These are phyloP conservation scores for Nymphaea colorata DNA, from an alignment of 164 flowering plant genomes.

Conservation along the genomic window DNA sequence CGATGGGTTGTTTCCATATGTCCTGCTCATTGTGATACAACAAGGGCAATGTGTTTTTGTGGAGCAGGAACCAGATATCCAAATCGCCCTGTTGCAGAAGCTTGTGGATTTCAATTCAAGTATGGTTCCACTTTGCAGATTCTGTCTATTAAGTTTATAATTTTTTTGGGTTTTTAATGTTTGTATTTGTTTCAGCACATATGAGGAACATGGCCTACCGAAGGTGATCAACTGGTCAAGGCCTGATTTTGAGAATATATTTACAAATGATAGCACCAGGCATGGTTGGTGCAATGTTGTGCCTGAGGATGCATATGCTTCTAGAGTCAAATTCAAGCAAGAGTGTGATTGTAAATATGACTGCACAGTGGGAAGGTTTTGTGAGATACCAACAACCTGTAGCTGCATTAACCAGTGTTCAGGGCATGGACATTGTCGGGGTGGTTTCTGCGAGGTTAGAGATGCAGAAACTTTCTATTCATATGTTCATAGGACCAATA, in stretches of 20 bases:
- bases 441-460: constrained; percentile 89
- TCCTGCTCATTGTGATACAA: constrained; percentile 77
- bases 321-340: constrained; percentile 49
- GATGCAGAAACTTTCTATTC: neutral
- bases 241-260: constrained; percentile 56
- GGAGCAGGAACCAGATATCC: constrained; percentile 97
- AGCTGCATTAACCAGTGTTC: constrained; percentile 89
- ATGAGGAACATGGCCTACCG: constrained; percentile 52
- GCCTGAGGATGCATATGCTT: constrained; percentile 65
- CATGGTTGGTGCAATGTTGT: constrained; percentile 97
- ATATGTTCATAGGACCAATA: neutral
- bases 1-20: constrained; percentile 92
- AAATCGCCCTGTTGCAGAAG: constrained; percentile 86
- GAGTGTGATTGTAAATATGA: constrained; percentile 98
- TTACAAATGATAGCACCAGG: constrained; percentile 60
- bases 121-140: constrained; percentile 20
- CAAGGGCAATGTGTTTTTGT: constrained; percentile 96
- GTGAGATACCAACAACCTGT: constrained; percentile 69
- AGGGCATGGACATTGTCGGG: constrained; percentile 80
- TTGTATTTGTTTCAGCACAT: constrained; percentile 32
- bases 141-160: neutral
- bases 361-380: constrained; percentile 63
- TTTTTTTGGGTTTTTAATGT: constrained; percentile 1
- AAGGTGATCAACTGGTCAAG: constrained; percentile 27
- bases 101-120: constrained; percentile 81